Evolutionary conservation across 192 early-diverging fungal species (phyloP), one percentile per base, ranked within the genome.

Genomic region (Martensiomyces pterosporus): DNA sequence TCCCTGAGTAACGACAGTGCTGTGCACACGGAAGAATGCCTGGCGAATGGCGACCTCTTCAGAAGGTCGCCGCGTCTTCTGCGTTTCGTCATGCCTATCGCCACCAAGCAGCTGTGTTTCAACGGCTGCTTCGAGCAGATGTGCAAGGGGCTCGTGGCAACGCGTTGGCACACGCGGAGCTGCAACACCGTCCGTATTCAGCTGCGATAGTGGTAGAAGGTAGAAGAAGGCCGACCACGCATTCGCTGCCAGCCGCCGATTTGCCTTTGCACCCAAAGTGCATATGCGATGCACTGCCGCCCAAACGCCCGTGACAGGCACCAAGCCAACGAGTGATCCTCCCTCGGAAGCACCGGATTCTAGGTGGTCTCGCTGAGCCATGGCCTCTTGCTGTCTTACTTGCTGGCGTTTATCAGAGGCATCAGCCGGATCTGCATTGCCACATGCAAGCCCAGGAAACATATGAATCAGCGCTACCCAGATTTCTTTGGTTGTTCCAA

Each of bases 151-250:
- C 14, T 15, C 2, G 36, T 61, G 64, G 26, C 53, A 49, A 6
- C 10, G 42, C 15, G 25, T 19, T 8, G 45, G 37, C 19, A 49
- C 22, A 8, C 48, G 54, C 21, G 70, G 70, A 0, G 59, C 70
- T 7, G 70, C 64, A 9, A 74, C 51, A 9, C 70, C 70, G 19
- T 74, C 70, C 3, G 47, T 39, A 22, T 66, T 74, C 51, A 74
- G 23, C 36, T 62, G 64, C 0, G 70, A 22, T 25, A 66, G 50
- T 23, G 41, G 50, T 36, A 57, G 13, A 12, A 74, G 43, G 4
- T 42, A 43, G 10, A 38, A 48, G 5, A 67, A 12, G 3, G 64
- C 55, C 4, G 64, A 47, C 70, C 70, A 74, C n/a, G 57, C 41
- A 2, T 34, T 38, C 22, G 21, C 37, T 2, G 42, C 38, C 1